Conservation (phyloP, 345 rosid species). For the Eucalyptus pauciflora region DNA sequence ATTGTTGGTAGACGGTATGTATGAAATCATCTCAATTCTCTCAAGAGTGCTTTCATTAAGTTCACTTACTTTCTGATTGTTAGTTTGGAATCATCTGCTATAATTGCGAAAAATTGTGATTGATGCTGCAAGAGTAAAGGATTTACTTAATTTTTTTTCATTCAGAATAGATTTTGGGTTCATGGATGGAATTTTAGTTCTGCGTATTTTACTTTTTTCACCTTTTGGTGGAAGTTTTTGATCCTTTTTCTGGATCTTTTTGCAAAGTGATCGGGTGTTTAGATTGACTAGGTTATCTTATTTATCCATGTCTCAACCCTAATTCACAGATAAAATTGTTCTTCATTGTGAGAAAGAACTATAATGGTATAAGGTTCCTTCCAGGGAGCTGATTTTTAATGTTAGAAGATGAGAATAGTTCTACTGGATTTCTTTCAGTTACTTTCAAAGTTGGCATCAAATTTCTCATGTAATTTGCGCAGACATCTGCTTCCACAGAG, state of each 20-base stretch:
- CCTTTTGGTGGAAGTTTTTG: not conserved
- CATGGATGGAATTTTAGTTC: not conserved
- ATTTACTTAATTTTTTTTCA: not conserved
- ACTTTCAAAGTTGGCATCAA: not conserved
- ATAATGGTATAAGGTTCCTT: not conserved
- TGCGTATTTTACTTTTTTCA: not conserved
- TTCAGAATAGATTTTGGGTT: not conserved
- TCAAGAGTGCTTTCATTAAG: not conserved
- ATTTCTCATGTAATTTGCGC: not conserved
- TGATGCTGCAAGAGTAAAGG: not conserved
- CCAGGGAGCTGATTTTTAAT: not conserved
- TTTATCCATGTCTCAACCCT: not conserved
- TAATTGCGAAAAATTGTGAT: not conserved
- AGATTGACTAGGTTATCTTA: not conserved
- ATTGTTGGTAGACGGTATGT: conserved; percentile 82
- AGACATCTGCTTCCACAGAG: not conserved
- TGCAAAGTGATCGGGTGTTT: not conserved
- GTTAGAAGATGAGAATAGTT: not conserved
- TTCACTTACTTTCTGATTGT: not conserved
- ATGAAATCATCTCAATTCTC: not conserved
- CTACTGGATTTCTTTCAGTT: not conserved
- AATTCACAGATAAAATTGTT: not conserved
- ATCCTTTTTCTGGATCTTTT: not conserved
- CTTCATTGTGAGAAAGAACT: not conserved
- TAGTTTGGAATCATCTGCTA: not conserved